These are phyloP conservation scores for Phanerochaete sordida DNA, from an alignment of 768 basidiomycete species.

Conservation along the genomic window DNA sequence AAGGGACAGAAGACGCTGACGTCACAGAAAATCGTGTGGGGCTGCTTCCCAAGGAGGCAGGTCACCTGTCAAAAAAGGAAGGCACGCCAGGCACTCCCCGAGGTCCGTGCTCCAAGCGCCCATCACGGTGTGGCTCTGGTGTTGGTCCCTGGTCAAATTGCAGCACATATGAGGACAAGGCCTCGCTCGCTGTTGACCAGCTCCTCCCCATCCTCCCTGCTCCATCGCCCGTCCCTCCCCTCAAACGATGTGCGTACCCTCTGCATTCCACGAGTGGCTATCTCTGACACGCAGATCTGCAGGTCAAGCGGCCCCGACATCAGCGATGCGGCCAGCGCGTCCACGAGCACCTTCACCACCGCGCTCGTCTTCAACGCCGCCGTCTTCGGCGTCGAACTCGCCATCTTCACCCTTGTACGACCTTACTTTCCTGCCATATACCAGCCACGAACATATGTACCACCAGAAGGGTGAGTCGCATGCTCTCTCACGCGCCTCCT, in stretches of 20 bases:
- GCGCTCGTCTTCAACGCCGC: constrained; percentile 80
- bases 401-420: constrained; percentile 76
- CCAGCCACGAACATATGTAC: constrained; percentile 75
- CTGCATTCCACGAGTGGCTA: neutral
- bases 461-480: constrained; percentile 40
- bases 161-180: neutral
- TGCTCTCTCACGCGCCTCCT: neutral
- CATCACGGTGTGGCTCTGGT: neutral
- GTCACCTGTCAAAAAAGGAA: neutral
- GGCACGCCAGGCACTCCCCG: neutral
- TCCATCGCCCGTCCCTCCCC: neutral
- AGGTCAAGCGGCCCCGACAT: constrained; percentile 29
- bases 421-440: constrained; percentile 87
- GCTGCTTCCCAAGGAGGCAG: neutral
- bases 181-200: neutral
- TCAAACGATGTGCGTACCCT: neutral
- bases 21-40: neutral
- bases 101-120: constrained; percentile 1
- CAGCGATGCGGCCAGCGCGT: constrained; percentile 48
- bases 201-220: neutral
- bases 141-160: neutral
- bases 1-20: neutral
- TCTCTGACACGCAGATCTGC: neutral
- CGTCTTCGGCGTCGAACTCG: constrained; percentile 69
- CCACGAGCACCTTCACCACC: constrained; percentile 77